Evolutionary conservation across 495 filamentous ascomycete genomes (phyloP).

Genomic region (Neurospora intermedia): DNA sequence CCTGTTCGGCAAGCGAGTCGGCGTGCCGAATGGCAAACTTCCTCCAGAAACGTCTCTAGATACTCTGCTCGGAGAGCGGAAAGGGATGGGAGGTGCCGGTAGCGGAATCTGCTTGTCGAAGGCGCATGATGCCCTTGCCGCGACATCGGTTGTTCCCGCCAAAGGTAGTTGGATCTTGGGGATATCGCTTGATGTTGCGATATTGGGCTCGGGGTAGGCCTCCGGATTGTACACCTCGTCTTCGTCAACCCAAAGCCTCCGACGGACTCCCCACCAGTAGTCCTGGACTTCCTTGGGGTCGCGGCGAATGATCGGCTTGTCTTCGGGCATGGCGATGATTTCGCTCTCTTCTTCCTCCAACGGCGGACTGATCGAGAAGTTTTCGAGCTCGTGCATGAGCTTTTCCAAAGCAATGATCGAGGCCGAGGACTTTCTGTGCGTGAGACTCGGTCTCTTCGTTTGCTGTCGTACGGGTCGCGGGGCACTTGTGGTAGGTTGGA

Average conservation of each 20-base stretch:
- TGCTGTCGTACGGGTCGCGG: neutral
- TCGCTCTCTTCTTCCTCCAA: neutral
- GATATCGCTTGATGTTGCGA: neutral
- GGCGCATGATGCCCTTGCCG: neutral
- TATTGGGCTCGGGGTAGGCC: neutral
- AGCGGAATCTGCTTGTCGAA: neutral
- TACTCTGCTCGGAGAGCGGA: neutral
- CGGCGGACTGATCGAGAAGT: neutral
- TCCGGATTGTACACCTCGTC: conserved; percentile 1
- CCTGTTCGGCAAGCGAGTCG: neutral
- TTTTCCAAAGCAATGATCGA: neutral
- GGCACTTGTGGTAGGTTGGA: neutral
- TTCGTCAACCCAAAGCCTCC: conserved; percentile 12
- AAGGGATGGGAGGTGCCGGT: neutral
- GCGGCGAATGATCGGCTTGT: neutral
- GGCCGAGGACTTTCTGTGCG: neutral
- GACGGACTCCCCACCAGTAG: conserved; percentile 12
- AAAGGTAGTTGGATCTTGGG: neutral
- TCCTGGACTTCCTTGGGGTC: conserved; percentile 6
- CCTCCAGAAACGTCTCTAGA: no score
- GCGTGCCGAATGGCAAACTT: neutral
- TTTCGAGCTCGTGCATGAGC: conserved; percentile 1
- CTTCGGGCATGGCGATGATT: neutral
- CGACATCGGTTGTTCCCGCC: neutral
- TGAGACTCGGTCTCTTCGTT: neutral